Evolutionary conservation across 257 asterid species (phyloP), one percentile per base, ranked within the genome.

Genomic region (Euphrasia confusa): DNA sequence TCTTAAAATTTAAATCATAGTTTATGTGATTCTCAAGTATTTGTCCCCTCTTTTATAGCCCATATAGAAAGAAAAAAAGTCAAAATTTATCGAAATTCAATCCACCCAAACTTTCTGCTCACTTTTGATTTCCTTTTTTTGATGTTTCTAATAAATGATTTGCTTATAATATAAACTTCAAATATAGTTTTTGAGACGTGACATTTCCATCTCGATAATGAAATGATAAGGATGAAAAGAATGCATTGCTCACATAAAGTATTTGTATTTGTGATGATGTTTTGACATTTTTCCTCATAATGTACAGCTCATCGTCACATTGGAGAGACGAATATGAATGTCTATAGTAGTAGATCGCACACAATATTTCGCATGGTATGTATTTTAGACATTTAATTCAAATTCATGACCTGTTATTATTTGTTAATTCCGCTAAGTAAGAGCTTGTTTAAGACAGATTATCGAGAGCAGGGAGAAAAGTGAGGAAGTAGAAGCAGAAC

Each of bases 301-400:
- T 61, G 74, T 72, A 59, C 84, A 92, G 99, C 91, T 71, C 97
- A 86, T 78, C 97, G 99, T 53, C 99, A 89, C 71, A 83, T 89
- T 74, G 99, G 99, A 56, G 99, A 92, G 83, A 92, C 99, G 26
- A 92, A 89, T 78, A 92, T 92, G 99, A 92, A 92, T 70, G 69
- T 85, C 42, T 82, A 92, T 69, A 92, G 99, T 71, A 92, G 97
- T 72, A 83, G 99, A 72, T 92, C 99, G 0, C 99, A 92, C 75
- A 89, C 99, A 68, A 92, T 92, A 71, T 92, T 92, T 68, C 91
- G 99, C 72, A 92, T 92, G 99, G 99, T 92, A 77, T 68, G 83
- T 50, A 21, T 58, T 28, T 45, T 27, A 13, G 48, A 27, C 70
- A 54, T 67, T 67, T 70, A 61, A 37, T 26, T 61, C 35, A 26